A percentile compares a stretch with the other conserved stretches of the same genome.
Evolutionary conservation across 768 basidiomycete genomes (phyloP).

Genomic region (Suillus sp.): DNA sequence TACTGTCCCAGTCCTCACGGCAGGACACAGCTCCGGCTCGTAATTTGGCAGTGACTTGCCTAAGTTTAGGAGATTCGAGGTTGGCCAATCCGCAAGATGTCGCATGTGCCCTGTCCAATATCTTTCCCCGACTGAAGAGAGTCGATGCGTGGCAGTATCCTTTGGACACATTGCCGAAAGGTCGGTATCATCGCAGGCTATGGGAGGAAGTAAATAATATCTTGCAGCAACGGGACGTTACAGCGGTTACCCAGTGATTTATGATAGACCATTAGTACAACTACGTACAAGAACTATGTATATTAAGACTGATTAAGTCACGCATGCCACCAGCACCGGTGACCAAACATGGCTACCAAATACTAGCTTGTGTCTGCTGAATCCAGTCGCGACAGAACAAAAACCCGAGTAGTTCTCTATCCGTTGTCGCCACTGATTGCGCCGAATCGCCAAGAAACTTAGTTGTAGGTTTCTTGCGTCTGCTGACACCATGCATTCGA

Average conservation of each 20-base stretch:
- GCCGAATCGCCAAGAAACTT: constrained; percentile 1
- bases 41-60: constrained; percentile 2
- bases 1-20: background rate
- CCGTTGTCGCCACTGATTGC: background rate
- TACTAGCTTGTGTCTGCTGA: background rate
- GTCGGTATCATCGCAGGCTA: background rate
- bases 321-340: background rate
- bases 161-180: background rate
- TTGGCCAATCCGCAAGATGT: background rate
- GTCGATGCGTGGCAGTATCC: constrained; percentile 6
- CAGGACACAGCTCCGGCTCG: background rate
- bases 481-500: background rate
- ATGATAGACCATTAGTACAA: background rate
- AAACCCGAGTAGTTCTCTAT: background rate
- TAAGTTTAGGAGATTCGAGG: constrained; percentile 5
- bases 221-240: background rate
- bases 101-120: constrained; percentile 4
- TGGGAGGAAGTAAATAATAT: constrained; percentile 7
- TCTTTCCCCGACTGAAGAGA: constrained; percentile 4
- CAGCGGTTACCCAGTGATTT: background rate
- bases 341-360: background rate
- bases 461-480: background rate
- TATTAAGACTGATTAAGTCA: background rate
- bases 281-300: background rate
- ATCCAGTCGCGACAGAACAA: constrained; percentile 1